Conservation (phyloP, 345 rosid genomes). For the Iberis pinnata region DNA sequence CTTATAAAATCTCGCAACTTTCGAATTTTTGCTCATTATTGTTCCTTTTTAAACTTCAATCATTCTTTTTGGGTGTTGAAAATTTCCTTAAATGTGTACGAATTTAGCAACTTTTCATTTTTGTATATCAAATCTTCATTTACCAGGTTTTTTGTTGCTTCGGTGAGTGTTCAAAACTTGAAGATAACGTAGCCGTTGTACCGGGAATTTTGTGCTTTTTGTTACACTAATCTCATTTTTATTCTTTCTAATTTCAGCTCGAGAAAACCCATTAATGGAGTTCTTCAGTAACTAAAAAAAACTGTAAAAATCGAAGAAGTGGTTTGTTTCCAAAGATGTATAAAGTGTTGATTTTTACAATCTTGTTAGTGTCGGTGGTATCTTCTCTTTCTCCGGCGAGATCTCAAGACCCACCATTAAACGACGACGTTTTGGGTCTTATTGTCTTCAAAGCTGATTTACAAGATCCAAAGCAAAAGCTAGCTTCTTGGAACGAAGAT, state of each 20-base stretch:
- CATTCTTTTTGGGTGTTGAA: too few relatives aligned
- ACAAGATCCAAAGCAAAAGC: constrained; percentile 66
- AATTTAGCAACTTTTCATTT: too few relatives aligned
- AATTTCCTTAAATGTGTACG: too few relatives aligned
- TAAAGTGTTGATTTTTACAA: constrained; percentile 14
- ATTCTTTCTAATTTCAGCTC: constrained; percentile 22
- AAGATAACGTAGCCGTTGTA: constrained; percentile 28
- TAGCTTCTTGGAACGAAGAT: constrained; percentile 81
- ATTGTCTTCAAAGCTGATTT: constrained; percentile 85
- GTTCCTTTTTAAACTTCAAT: not conserved
- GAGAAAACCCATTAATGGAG: not conserved
- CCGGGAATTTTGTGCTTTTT: not conserved
- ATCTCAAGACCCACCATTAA: constrained; percentile 55
- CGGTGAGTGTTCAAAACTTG: too few relatives aligned
- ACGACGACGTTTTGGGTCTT: constrained; percentile 77
- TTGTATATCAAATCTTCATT: too few relatives aligned
- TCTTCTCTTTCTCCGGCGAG: constrained; percentile 28
- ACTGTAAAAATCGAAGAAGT: not conserved
- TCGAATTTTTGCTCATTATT: not conserved
- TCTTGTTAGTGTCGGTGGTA: constrained; percentile 24
- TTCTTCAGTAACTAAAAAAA: constrained; percentile 17
- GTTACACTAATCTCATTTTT: not conserved
- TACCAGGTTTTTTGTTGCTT: too few relatives aligned
- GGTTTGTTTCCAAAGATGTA: constrained; percentile 4
- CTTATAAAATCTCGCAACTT: too few relatives aligned